Percentiles rank a stretch among this genome's conserved stretches.
These are phyloP conservation scores for Leccinum pellstonianum DNA, from an alignment of 768 basidiomycete species.

Conservation along the genomic window DNA sequence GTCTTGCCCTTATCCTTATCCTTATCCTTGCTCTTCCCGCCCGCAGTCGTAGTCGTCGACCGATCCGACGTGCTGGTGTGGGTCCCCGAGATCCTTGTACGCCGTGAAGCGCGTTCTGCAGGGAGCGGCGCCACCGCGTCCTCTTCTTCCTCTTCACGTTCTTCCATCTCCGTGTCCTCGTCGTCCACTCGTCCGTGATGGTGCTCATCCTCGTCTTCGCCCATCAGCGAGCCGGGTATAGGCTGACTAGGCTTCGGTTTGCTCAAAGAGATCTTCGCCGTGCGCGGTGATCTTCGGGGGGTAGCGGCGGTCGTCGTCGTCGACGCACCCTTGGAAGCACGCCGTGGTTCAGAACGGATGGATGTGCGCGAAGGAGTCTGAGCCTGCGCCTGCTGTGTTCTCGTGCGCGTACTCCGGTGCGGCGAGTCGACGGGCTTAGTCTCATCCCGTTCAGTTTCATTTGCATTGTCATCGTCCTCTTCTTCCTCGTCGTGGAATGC, in stretches of 20 bases:
- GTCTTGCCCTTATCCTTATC: slow-evolving; percentile 8
- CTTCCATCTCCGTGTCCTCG: slow-evolving; percentile 21
- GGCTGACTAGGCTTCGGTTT: slow-evolving; percentile 25
- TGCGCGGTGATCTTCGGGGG: neutral
- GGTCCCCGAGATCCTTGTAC: slow-evolving; percentile 18
- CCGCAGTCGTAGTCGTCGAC: neutral
- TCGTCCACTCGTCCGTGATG: slow-evolving; percentile 25
- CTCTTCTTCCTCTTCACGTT: slow-evolving; percentile 30
- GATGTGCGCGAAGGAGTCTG: slow-evolving; percentile 18
- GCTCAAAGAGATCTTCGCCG: slow-evolving; percentile 8
- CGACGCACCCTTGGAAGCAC: slow-evolving; percentile 4
- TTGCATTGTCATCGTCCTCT: slow-evolving; percentile 29
- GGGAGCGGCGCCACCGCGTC: slow-evolving; percentile 37
- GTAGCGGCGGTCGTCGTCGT: neutral
- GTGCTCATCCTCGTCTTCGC: slow-evolving; percentile 34
- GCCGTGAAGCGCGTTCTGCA: slow-evolving; percentile 19
- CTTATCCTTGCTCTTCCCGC: slow-evolving; percentile 15
- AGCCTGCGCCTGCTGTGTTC: slow-evolving; percentile 5
- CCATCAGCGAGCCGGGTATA: slow-evolving; percentile 45
- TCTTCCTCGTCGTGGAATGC: slow-evolving; percentile 47
- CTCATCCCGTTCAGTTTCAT: slow-evolving; percentile 22
- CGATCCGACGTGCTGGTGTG: slow-evolving; percentile 7
- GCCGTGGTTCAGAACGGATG: slow-evolving; percentile 11
- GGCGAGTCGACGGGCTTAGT: slow-evolving; percentile 15
- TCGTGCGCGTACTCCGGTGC: slow-evolving; percentile 14